Evolutionary conservation across 495 filamentous ascomycete genomes (phyloP).

Genomic region (Penicillium pancosmium): DNA sequence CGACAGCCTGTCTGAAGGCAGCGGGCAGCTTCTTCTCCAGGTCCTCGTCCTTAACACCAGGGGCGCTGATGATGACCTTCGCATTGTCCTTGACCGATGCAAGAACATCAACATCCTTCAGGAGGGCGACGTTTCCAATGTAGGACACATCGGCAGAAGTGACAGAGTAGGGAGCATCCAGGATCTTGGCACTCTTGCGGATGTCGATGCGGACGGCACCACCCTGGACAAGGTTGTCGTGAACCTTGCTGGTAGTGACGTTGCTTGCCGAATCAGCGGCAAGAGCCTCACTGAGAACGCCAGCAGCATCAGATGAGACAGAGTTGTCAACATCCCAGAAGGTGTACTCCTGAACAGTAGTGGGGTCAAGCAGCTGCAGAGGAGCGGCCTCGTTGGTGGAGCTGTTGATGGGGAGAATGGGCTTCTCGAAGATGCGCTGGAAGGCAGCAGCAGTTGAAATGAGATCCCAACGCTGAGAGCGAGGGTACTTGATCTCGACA

Average conservation of each 20-base stretch:
- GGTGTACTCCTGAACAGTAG: constrained; percentile 73
- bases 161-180: constrained; percentile 82
- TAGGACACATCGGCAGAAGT: constrained; percentile 77
- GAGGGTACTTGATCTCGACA: constrained; percentile 85
- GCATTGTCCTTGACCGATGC: constrained; percentile 70
- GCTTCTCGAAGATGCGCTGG: constrained; percentile 59
- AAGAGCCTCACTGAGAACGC: constrained; percentile 69
- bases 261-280: constrained; percentile 75
- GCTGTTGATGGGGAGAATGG: constrained; percentile 47
- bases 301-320: constrained; percentile 61
- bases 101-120: constrained; percentile 73
- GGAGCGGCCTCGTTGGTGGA: constrained; percentile 36
- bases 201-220: constrained; percentile 85
- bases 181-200: constrained; percentile 73
- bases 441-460: constrained; percentile 71
- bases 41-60: constrained; percentile 82
- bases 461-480: constrained; percentile 80
- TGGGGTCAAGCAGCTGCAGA: constrained; percentile 50
- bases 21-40: constrained; percentile 83
- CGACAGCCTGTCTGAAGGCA: constrained; percentile 65
- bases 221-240: constrained; percentile 88
- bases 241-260: constrained; percentile 70
- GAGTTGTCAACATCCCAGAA: constrained; percentile 94
- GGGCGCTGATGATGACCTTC: constrained; percentile 72
- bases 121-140: constrained; percentile 75